Percentiles rank a stretch among this genome's conserved stretches.
Conservation (phyloP, 164 flowering plant species). For the Platanus orientalis region DNA sequence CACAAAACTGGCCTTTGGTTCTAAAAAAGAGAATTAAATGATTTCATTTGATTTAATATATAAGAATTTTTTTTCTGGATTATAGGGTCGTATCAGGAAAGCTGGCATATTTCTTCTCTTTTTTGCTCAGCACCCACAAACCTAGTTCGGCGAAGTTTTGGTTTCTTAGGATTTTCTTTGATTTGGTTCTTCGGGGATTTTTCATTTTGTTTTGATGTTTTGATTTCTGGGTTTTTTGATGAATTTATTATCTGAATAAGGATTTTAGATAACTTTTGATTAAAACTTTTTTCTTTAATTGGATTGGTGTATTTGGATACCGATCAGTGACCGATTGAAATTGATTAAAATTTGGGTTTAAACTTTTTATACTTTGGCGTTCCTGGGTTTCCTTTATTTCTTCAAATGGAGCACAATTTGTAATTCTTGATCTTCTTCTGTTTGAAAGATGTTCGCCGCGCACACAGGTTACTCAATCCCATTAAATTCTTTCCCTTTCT, state of each 20-base stretch:
- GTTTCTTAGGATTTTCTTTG: not conserved
- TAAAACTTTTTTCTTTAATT: not conserved
- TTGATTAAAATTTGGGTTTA: conserved; percentile 2
- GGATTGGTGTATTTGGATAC: conserved; percentile 6
- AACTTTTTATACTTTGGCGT: not conserved
- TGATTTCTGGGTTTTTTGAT: conserved; percentile 2
- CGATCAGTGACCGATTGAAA: not conserved
- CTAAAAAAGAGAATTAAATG: no score
- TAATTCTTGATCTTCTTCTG: not conserved
- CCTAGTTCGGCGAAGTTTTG: not conserved
- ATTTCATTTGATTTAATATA: no score
- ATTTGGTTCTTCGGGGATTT: not conserved
- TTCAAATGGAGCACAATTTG: not conserved
- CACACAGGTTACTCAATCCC: no score
- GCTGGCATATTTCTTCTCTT: conserved; percentile 4
- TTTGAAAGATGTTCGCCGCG: conserved; percentile 4
- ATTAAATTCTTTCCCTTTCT: no score
- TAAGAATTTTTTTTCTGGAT: not conserved
- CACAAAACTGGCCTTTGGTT: not conserved
- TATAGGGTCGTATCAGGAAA: not conserved
- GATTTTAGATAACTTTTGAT: not conserved
- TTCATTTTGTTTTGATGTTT: not conserved
- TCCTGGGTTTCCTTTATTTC: not conserved
- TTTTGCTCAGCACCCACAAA: conserved; percentile 1
- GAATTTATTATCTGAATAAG: conserved; percentile 3